A percentile compares a stretch with the other conserved stretches of the same genome.
Conservation (phyloP, 2,329 filamentous ascomycete genomes). For the Apiospora marii region DNA sequence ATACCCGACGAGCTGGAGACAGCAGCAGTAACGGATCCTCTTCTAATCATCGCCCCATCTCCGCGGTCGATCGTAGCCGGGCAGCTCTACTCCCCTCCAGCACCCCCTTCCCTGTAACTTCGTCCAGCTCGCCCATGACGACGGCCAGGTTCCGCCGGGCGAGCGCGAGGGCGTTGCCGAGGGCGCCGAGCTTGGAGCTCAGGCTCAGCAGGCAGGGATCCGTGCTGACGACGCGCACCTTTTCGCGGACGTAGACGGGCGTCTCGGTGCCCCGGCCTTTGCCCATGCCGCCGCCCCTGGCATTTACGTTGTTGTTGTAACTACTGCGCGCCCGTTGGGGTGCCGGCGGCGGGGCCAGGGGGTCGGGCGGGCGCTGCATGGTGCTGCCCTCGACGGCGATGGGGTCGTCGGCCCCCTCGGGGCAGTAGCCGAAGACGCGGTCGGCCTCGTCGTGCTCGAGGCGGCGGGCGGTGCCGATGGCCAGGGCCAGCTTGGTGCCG, state of each 20-base stretch:
- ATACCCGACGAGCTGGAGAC: not conserved
- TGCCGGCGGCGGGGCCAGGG: not conserved
- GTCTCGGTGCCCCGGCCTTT: conserved; percentile 35
- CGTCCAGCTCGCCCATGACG: conserved; percentile 72
- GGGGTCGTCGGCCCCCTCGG: conserved; percentile 37
- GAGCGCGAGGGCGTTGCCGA: conserved; percentile 76
- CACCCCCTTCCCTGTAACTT: conserved; percentile 32
- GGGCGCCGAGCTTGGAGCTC: conserved; percentile 80
- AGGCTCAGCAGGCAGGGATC: conserved; percentile 87
- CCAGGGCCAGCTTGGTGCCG: conserved; percentile 73
- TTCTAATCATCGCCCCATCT: not conserved
- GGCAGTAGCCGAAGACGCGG: conserved; percentile 72
- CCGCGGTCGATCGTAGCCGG: not conserved
- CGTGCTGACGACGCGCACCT: conserved; percentile 86
- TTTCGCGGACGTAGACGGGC: conserved; percentile 87
- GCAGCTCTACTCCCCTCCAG: not conserved
- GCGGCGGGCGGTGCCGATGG: conserved; percentile 69
- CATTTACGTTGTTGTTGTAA: conserved; percentile 26
- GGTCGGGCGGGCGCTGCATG: conserved; percentile 24
- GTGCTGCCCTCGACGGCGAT: conserved; percentile 28
- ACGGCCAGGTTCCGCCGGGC: conserved; percentile 76
- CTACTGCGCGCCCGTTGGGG: conserved; percentile 23
- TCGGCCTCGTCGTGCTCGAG: conserved; percentile 84
- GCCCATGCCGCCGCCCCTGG: conserved; percentile 27
- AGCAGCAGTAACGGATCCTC: not conserved